phyloP scores from a whole-genome alignment of 805 yeast species.

The Myxozyma lipomycoides region DNA sequence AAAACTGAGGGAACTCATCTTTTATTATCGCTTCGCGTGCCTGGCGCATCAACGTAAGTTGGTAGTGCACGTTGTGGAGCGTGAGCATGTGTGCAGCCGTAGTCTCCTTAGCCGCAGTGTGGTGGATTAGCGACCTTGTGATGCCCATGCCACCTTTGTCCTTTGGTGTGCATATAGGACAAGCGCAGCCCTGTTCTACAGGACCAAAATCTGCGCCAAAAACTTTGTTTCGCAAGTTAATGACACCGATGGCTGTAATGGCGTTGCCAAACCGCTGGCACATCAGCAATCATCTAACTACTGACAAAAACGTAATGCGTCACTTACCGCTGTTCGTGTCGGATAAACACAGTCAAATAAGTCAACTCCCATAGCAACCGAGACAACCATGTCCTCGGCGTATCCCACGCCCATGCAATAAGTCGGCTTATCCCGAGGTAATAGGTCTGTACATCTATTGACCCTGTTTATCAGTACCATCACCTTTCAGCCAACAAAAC shows the following conservation, averaged over 20 bases:
- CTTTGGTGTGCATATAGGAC: conserved; percentile 41
- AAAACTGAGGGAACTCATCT: conserved; percentile 40
- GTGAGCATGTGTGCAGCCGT: conserved; percentile 45
- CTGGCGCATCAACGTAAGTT: conserved; percentile 42
- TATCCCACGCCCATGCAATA: conserved; percentile 49
- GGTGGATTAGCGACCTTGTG: conserved; percentile 40
- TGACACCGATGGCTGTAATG: conserved; percentile 39
- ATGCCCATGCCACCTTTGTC: conserved; percentile 38
- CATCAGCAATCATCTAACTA: conserved; percentile 21
- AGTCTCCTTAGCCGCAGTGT: conserved; percentile 42
- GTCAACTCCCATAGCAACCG: conserved; percentile 47
- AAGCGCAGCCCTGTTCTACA: conserved; percentile 41
- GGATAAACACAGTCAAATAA: conserved; percentile 48
- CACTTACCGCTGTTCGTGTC: conserved; percentile 39
- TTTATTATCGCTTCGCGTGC: conserved; percentile 41
- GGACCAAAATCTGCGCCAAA: conserved; percentile 39
- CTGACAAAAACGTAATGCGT: background rate
- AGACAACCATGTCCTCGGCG: conserved; percentile 46
- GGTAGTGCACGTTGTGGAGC: conserved; percentile 44
- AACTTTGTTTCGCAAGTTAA: conserved; percentile 38
- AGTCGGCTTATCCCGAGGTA: conserved; percentile 43
- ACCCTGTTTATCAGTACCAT: conserved; percentile 36
- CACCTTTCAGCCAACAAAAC: background rate
- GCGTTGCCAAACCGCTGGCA: conserved; percentile 44
- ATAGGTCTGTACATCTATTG: conserved; percentile 40